Percentiles rank a stretch among this genome's conserved stretches.
Conservation (phyloP, 257 asterid genomes). For the Solanum lycopersicoides region DNA sequence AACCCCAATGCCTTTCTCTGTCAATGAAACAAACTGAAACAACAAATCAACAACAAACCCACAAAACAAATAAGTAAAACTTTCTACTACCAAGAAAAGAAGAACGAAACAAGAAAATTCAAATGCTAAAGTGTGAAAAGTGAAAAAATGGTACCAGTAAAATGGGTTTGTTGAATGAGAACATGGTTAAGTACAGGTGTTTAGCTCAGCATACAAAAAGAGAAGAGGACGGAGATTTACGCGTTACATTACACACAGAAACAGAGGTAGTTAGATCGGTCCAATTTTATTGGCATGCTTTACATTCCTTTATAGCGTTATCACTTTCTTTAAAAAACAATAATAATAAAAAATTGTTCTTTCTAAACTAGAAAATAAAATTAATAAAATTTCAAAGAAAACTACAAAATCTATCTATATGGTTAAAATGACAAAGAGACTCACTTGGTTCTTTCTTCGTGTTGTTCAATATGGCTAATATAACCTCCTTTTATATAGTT, state of each 20-base stretch:
- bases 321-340: neutral
- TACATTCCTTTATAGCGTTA: neutral
- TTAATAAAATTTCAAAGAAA: neutral
- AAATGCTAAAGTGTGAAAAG: neutral
- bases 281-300: slow-evolving; percentile 3
- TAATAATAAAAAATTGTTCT: neutral
- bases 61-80: neutral
- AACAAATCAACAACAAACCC: neutral
- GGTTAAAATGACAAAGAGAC: neutral
- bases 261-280: slow-evolving; percentile 15
- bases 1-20: slow-evolving; percentile 40
- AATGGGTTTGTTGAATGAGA: slow-evolving; percentile 17
- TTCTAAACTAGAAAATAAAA: too few relatives aligned
- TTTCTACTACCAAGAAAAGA: neutral
- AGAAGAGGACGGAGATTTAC: slow-evolving; percentile 24
- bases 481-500: too few relatives aligned
- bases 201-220: slow-evolving; percentile 24
- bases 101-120: neutral
- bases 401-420: neutral
- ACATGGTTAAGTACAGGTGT: slow-evolving; percentile 8
- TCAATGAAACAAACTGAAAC: slow-evolving; percentile 33
- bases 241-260: slow-evolving; percentile 7
- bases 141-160: slow-evolving; percentile 13
- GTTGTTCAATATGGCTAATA: too few relatives aligned
- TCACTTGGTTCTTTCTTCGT: too few relatives aligned